Evolutionary conservation across 768 basidiomycete species (phyloP).

Genomic region (Sistotremastrum suecicum): DNA sequence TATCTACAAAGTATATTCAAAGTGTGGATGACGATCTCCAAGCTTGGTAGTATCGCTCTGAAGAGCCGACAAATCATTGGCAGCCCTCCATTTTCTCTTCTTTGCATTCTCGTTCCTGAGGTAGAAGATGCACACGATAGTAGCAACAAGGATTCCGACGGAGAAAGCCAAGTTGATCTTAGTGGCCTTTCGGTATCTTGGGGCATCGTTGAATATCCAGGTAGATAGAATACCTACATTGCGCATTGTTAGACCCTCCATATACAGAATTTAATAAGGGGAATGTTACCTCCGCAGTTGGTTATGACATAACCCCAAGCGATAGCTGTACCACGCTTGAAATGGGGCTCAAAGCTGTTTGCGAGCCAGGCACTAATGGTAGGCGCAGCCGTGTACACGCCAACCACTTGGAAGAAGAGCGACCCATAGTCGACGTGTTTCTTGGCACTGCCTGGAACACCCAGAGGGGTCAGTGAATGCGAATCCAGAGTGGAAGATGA

Average conservation of each 20-base stretch:
- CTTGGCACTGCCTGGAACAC: conserved; percentile 7
- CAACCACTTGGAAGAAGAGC: conserved; percentile 16
- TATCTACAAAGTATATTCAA: too few relatives aligned
- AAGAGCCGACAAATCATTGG: too few relatives aligned
- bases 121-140: too few relatives aligned
- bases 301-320: conserved; percentile 12
- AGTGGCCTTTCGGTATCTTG: conserved; percentile 17
- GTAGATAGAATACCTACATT: conserved; percentile 5
- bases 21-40: too few relatives aligned
- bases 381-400: neutral
- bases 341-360: conserved; percentile 19
- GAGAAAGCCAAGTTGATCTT: conserved; percentile 13
- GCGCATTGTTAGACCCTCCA: too few relatives aligned
- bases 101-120: too few relatives aligned
- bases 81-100: too few relatives aligned
- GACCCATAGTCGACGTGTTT: conserved; percentile 13
- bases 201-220: conserved; percentile 18
- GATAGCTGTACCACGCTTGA: conserved; percentile 17
- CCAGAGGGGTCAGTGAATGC: too few relatives aligned
- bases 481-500: too few relatives aligned
- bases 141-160: too few relatives aligned
- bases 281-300: conserved; percentile 9
- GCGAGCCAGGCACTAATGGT: conserved; percentile 10
- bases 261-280: too few relatives aligned
- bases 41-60: too few relatives aligned